Conservation (phyloP, 306 rosid species). For the Quercus wislizeni region DNA sequence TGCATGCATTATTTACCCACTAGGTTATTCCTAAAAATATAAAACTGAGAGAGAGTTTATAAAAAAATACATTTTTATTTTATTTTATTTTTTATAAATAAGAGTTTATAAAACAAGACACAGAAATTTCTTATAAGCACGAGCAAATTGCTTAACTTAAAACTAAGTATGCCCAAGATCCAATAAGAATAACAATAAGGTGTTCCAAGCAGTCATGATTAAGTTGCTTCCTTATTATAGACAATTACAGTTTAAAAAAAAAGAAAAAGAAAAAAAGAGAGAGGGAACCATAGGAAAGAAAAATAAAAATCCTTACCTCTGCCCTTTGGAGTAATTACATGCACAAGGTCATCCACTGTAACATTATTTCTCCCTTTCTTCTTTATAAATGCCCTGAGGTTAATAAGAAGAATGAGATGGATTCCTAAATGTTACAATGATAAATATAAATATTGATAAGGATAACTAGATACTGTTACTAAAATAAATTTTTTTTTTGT, state of each 20-base stretch:
- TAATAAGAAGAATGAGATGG: conserved; percentile 1
- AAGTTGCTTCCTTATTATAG: not conserved
- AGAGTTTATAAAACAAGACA: not conserved
- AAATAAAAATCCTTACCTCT: conserved; percentile 48
- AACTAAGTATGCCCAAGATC: not conserved
- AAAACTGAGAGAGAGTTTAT: not conserved
- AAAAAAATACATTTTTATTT: too few species aligned
- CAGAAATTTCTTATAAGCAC: not conserved
- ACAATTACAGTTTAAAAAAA: not conserved
- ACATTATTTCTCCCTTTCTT: conserved; percentile 86
- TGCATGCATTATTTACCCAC: not conserved
- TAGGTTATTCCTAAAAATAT: not conserved
- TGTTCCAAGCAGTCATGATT: not conserved
- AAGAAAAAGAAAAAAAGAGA: not conserved
- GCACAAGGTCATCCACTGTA: conserved; percentile 81
- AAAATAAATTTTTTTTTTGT: not conserved
- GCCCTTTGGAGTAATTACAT: conserved; percentile 84
- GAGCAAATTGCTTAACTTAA: not conserved
- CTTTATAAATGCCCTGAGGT: conserved; percentile 61
- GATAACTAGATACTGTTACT: conserved; percentile 2
- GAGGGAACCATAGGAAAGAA: not conserved
- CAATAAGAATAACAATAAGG: not conserved
- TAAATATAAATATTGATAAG: not conserved
- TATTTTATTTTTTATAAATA: too few species aligned
- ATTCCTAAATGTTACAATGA: conserved; percentile 9